These are phyloP conservation scores for Nemania sp. DNA, from an alignment of 2,329 filamentous ascomycete genomes.

Conservation along the genomic window DNA sequence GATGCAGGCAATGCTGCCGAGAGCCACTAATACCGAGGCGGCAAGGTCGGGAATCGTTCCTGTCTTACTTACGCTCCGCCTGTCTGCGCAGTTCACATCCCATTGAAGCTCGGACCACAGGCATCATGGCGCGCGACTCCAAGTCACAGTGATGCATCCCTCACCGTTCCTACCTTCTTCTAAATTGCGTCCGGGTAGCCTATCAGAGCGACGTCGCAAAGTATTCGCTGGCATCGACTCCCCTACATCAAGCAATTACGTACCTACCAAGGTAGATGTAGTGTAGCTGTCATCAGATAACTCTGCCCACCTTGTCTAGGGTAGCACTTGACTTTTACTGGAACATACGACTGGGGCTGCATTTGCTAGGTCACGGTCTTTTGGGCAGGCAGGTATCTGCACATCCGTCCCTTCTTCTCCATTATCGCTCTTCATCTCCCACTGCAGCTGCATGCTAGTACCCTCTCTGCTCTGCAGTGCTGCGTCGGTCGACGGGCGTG, in stretches of 20 bases:
- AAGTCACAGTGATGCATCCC: conserved; percentile 8
- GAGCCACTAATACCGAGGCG: conserved; percentile 20
- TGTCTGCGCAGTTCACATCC: not conserved
- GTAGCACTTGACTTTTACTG: too few species aligned
- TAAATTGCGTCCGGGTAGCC: not conserved
- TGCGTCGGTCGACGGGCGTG: too few species aligned
- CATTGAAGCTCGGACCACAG: conserved; percentile 6
- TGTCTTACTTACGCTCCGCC: conserved; percentile 7
- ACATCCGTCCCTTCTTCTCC: not conserved
- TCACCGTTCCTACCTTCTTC: conserved; percentile 3
- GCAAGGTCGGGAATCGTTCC: conserved; percentile 22
- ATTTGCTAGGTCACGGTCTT: too few species aligned
- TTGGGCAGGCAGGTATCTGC: too few species aligned
- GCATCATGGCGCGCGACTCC: conserved; percentile 7
- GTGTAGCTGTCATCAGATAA: too few species aligned
- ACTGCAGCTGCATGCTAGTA: not conserved
- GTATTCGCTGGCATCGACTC: too few species aligned
- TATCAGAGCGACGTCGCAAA: not conserved
- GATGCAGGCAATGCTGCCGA: conserved; percentile 18
- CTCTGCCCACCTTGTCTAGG: too few species aligned
- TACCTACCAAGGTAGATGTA: not conserved
- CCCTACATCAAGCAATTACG: too few species aligned
- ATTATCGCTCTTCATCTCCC: not conserved
- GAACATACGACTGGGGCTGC: too few species aligned
- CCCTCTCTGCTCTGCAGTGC: not conserved